Percentiles rank a stretch among this genome's conserved stretches.
These are phyloP conservation scores for Nannochloris sp. DNA, from an alignment of 139 green algal genomes.

Conservation along the genomic window DNA sequence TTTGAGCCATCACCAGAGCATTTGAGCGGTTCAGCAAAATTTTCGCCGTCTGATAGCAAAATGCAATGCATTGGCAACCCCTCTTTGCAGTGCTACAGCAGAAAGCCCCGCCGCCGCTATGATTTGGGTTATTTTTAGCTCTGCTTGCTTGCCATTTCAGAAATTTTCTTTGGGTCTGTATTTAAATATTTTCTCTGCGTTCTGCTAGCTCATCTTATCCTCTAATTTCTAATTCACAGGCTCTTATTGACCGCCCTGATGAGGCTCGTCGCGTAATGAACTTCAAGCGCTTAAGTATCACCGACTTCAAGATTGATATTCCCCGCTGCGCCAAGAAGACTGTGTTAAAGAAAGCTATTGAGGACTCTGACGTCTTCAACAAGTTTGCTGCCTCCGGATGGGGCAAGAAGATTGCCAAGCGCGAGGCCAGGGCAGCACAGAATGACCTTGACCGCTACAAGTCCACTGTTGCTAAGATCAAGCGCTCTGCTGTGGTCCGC, in stretches of 20 bases:
- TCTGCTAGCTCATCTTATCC: neutral
- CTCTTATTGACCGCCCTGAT: constrained; percentile 84
- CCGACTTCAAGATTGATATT: constrained; percentile 91
- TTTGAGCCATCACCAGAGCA: no score
- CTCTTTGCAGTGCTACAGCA: no score
- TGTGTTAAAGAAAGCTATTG: constrained; percentile 66
- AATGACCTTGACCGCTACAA: constrained; percentile 96
- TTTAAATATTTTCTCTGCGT: neutral
- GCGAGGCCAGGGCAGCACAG: constrained; percentile 48
- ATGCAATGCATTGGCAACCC: no score
- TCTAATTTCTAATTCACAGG: constrained; percentile 67
- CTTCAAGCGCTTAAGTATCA: constrained; percentile 94
- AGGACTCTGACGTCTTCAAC: constrained; percentile 62
- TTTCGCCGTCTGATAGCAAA: no score
- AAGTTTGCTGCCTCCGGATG: constrained; percentile 84
- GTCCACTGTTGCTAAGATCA: constrained; percentile 49
- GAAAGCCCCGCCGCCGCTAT: no score
- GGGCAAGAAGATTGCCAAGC: constrained; percentile 38
- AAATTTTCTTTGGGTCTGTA: neutral
- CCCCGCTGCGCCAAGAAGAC: constrained; percentile 81
- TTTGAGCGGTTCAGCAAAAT: no score
- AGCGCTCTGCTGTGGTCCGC: constrained; percentile 45
- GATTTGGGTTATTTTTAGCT: no score
- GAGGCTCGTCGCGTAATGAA: constrained; percentile 56
- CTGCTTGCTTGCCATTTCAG: no score